Percentiles rank a stretch among this genome's conserved stretches.
Evolutionary conservation across 257 asterid genomes (phyloP).

Genomic region (Haberlea rhodopensis): DNA sequence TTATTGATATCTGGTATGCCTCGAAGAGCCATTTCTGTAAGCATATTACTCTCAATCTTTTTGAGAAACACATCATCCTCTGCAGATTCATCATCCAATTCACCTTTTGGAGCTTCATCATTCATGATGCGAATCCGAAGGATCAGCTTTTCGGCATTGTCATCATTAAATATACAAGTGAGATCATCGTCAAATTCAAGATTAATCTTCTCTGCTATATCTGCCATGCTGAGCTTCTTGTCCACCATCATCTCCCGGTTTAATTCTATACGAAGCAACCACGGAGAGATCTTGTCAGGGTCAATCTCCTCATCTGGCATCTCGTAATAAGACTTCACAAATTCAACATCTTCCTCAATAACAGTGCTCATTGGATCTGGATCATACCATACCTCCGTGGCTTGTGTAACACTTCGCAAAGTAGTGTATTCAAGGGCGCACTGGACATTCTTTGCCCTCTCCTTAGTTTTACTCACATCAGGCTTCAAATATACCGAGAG

Average conservation of each 20-base stretch:
- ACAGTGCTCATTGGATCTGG: conserved; percentile 93
- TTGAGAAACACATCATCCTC: conserved; percentile 98
- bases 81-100: conserved; percentile 74
- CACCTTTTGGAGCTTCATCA: conserved; percentile 98
- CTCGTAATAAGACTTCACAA: conserved; percentile 90
- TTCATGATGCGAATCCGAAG: conserved; percentile 99
- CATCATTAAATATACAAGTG: conserved; percentile 92
- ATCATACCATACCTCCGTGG: conserved; percentile 99
- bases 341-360: conserved; percentile 88
- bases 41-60: conserved; percentile 97
- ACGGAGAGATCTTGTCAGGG: conserved; percentile 94
- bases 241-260: conserved; percentile 99
- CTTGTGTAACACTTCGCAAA: conserved; percentile 90
- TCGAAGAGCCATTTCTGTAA: conserved; percentile 96
- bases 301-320: conserved; percentile 99
- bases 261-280: conserved; percentile 95
- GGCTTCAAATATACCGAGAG: conserved; percentile 90
- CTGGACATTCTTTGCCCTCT: conserved; percentile 92
- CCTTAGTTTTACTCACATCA: conserved; percentile 72
- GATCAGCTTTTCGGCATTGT: conserved; percentile 92
- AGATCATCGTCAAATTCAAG: conserved; percentile 90
- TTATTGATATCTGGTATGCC: conserved; percentile 99
- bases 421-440: conserved; percentile 98
- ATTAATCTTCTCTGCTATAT: conserved; percentile 94
- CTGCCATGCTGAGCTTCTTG: conserved; percentile 99